A percentile compares a stretch with the other conserved stretches of the same genome.
These are phyloP conservation scores for Lunasporangiospora selenospora DNA, from an alignment of 192 early-diverging fungal species.

Conservation along the genomic window DNA sequence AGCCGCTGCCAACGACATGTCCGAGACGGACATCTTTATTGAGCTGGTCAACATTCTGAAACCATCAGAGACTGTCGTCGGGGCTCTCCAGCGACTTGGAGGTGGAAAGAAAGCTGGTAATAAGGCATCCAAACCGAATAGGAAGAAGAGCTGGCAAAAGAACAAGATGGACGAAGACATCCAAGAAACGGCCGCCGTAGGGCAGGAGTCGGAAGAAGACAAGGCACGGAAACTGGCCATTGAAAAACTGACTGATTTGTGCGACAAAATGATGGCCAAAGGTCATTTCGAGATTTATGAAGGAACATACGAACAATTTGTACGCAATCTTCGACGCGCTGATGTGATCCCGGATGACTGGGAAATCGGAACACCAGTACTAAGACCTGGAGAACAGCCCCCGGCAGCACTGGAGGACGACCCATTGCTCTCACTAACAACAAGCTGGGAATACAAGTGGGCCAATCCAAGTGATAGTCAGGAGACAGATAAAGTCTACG, in stretches of 20 bases:
- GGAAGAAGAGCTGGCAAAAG: conserved; percentile 47
- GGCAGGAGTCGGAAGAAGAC: conserved; percentile 50
- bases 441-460: conserved; percentile 53
- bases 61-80: conserved; percentile 65
- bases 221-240: conserved; percentile 52
- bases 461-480: conserved; percentile 26
- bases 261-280: conserved; percentile 74
- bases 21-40: conserved; percentile 61
- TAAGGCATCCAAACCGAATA: conserved; percentile 46
- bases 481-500: conserved; percentile 37
- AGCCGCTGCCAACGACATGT: conserved; percentile 49
- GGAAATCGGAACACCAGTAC: conserved; percentile 53
- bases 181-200: conserved; percentile 4
- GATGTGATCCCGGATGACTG: conserved; percentile 67
- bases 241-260: conserved; percentile 70
- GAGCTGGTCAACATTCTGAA: conserved; percentile 63
- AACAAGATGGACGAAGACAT: conserved; percentile 31
- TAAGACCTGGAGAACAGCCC: conserved; percentile 13
- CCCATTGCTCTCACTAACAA: conserved; percentile 1
- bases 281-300: conserved; percentile 74
- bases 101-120: conserved; percentile 51
- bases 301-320: conserved; percentile 69
- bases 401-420: conserved; percentile 11
- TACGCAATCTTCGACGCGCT: conserved; percentile 66
- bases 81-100: conserved; percentile 64